Evolutionary conservation across 73 alveolate genomes (phyloP).

Genomic region (Blepharisma stoltei): DNA sequence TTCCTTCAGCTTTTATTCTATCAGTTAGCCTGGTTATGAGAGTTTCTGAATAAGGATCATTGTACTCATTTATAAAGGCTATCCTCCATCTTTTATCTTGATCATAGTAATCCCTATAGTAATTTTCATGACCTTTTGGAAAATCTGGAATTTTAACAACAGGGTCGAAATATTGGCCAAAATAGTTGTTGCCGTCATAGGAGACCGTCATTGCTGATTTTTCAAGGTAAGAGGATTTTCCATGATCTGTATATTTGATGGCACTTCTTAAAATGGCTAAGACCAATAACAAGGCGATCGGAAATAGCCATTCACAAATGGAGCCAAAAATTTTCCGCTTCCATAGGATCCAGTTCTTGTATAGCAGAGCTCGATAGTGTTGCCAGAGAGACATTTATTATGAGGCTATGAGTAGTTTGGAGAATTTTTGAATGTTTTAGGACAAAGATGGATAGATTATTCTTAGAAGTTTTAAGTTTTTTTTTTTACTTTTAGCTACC

Average conservation of each 20-base stretch:
- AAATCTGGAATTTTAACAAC: neutral
- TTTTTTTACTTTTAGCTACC: too few species aligned
- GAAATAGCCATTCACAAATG: conserved; percentile 72
- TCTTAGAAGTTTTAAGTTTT: too few species aligned
- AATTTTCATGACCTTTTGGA: neutral
- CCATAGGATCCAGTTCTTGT: conserved; percentile 85
- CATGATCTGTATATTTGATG: neutral
- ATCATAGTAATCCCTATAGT: neutral
- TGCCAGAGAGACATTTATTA: conserved; percentile 41
- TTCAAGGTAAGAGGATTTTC: neutral
- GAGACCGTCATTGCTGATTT: neutral
- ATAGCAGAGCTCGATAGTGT: conserved; percentile 77
- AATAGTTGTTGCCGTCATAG: neutral
- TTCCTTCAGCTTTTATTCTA: neutral
- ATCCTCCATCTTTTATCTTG: neutral
- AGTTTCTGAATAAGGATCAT: neutral
- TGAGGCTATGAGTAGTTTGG: neutral
- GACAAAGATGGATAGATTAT: too few species aligned
- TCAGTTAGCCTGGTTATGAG: neutral
- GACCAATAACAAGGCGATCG: conserved; percentile 58
- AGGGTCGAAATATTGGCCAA: neutral
- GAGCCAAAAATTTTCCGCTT: conserved; percentile 82
- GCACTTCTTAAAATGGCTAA: neutral
- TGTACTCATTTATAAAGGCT: neutral
- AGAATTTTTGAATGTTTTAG: too few species aligned